phyloP scores from a whole-genome alignment of 345 rosid genomes.

The Turnera subulata region DNA sequence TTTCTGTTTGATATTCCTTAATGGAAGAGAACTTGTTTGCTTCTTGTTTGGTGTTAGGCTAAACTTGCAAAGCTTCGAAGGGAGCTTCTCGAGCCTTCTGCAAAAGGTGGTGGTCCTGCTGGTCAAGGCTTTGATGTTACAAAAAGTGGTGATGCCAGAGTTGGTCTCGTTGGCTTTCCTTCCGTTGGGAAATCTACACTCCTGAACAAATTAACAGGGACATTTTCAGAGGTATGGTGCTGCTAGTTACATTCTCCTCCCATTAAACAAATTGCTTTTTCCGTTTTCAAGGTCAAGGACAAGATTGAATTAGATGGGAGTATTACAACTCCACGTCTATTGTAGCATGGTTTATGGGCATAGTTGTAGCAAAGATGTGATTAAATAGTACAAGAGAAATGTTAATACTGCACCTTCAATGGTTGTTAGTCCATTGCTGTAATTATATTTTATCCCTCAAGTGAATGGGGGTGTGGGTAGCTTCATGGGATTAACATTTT shows the following conservation, averaged over 20 bases:
- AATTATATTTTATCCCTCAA: too few species aligned
- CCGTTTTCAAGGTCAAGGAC: too few species aligned
- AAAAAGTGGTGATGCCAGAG: slow-evolving; percentile 94
- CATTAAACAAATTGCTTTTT: too few species aligned
- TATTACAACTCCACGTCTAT: too few species aligned
- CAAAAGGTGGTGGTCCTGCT: slow-evolving; percentile 85
- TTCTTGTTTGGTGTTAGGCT: slow-evolving; percentile 41
- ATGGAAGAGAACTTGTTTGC: neutral
- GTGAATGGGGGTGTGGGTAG: too few species aligned
- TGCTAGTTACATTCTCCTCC: neutral
- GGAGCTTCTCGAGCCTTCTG: slow-evolving; percentile 81
- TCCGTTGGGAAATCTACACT: slow-evolving; percentile 99
- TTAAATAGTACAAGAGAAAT: too few species aligned
- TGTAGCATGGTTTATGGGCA: too few species aligned
- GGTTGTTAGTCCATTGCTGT: too few species aligned
- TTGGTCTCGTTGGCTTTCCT: slow-evolving; percentile 95
- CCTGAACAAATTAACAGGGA: slow-evolving; percentile 85
- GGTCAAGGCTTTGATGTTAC: slow-evolving; percentile 99
- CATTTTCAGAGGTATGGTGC: slow-evolving; percentile 80
- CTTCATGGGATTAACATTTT: too few species aligned
- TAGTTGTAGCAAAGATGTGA: too few species aligned
- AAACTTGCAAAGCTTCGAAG: slow-evolving; percentile 92
- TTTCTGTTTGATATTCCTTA: neutral
- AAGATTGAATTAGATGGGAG: too few species aligned
- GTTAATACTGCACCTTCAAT: too few species aligned